Conservation (phyloP, 352 stramenopile genomes). For the Pythium rishiriense region DNA sequence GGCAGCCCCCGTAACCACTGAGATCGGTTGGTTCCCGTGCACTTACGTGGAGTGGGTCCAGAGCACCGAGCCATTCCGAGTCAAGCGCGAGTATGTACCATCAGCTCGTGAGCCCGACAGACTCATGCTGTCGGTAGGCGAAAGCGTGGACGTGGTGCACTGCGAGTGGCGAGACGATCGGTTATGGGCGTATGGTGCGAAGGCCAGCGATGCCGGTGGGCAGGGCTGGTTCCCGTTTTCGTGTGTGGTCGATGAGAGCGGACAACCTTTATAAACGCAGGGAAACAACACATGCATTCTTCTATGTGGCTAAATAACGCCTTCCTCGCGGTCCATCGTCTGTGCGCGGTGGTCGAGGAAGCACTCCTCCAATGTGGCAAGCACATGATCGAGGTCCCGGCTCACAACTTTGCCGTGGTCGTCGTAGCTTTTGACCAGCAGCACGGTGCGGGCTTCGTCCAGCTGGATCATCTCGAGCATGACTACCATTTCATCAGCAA, state of each 20-base stretch:
- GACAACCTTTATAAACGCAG: background rate
- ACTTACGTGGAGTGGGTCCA: constrained; percentile 48
- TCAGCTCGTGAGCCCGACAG: background rate
- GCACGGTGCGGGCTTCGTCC: constrained; percentile 47
- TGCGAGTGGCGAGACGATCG: constrained; percentile 30
- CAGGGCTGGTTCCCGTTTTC: constrained; percentile 33
- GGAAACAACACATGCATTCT: background rate
- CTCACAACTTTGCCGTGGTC: constrained; percentile 38
- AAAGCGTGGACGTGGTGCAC: constrained; percentile 23
- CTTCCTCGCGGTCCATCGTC: constrained; percentile 8
- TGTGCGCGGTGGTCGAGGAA: constrained; percentile 19
- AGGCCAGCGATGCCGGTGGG: background rate
- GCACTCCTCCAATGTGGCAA: constrained; percentile 42
- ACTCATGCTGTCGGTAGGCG: constrained; percentile 7
- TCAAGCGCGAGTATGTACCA: background rate
- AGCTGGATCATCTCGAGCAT: constrained; percentile 78
- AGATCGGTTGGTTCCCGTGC: constrained; percentile 47
- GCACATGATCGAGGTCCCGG: constrained; percentile 45
- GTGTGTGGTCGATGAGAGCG: constrained; percentile 18
- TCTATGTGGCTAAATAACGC: constrained; percentile 26
- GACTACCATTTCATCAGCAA: constrained; percentile 34
- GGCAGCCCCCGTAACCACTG: background rate
- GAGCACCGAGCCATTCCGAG: constrained; percentile 2
- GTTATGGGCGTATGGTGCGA: constrained; percentile 27
- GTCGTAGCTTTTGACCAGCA: constrained; percentile 76